Evolutionary conservation across 179 eudicot genomes (phyloP).

Genomic region (Nepenthes alata): DNA sequence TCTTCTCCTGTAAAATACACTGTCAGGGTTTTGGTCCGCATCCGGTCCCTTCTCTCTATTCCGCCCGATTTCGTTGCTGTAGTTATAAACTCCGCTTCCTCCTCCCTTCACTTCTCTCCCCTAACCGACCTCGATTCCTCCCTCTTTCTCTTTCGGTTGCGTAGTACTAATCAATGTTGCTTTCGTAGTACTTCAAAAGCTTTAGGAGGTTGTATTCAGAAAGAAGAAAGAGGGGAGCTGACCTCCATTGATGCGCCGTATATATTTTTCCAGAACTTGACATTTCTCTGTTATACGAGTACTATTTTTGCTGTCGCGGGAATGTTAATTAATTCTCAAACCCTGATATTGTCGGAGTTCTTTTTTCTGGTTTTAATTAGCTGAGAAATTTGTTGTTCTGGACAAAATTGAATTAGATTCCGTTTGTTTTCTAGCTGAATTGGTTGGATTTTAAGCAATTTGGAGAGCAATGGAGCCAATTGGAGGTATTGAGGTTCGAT

Average conservation of each 20-base stretch:
- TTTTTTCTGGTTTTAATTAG: too few relatives aligned
- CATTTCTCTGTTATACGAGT: not conserved
- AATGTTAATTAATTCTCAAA: too few relatives aligned
- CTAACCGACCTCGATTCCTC: slow-evolving; percentile 1
- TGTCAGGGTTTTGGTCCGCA: slow-evolving; percentile 10
- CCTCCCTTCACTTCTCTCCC: not conserved
- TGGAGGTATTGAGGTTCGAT: slow-evolving; percentile 24
- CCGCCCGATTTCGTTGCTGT: not conserved
- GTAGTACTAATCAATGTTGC: slow-evolving; percentile 15
- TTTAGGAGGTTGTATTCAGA: not conserved
- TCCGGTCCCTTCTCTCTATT: slow-evolving; percentile 18
- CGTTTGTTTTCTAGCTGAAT: not conserved
- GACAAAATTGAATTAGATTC: too few relatives aligned
- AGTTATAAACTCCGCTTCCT: not conserved
- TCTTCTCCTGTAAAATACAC: slow-evolving; percentile 14
- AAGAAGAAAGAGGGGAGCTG: slow-evolving; percentile 2
- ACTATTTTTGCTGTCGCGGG: not conserved
- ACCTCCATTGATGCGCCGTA: too few relatives aligned
- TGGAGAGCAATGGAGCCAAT: slow-evolving; percentile 22
- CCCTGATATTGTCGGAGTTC: too few relatives aligned
- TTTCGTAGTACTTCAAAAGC: slow-evolving; percentile 13
- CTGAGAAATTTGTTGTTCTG: too few relatives aligned
- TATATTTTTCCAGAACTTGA: not conserved
- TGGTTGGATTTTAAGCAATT: slow-evolving; percentile 2
- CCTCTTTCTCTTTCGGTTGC: slow-evolving; percentile 9